Conservation (phyloP, 129 eudicot species). For the Saussurea involucrata region DNA sequence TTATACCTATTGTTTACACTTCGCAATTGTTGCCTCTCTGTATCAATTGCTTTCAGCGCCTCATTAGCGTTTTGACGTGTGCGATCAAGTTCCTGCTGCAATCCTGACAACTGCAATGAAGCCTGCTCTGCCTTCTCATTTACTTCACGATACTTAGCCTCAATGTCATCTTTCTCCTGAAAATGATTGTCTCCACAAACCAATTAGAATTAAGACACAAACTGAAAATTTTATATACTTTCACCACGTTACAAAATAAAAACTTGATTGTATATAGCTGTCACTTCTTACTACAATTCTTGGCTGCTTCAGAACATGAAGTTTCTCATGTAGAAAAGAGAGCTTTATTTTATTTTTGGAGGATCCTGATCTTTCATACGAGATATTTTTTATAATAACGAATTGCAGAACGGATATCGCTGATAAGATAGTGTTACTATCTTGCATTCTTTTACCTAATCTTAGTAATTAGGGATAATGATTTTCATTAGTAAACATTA, state of each 20-base stretch:
- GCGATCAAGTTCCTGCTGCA: slow-evolving; percentile 94
- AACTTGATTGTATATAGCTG: not conserved
- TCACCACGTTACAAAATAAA: not conserved
- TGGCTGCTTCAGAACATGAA: not conserved
- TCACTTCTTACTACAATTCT: not conserved
- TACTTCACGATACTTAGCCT: slow-evolving; percentile 76
- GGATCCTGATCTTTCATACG: not conserved
- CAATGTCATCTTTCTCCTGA: slow-evolving; percentile 97
- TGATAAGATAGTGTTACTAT: not conserved
- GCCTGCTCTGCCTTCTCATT: slow-evolving; percentile 77
- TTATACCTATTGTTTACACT: slow-evolving; percentile 89
- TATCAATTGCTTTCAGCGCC: slow-evolving; percentile 90
- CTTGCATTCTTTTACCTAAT: not conserved
- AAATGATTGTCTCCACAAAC: slow-evolving; percentile 30
- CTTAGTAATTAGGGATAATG: not conserved
- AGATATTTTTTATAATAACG: not conserved
- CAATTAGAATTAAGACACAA: slow-evolving; percentile 26
- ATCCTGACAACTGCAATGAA: slow-evolving; percentile 62
- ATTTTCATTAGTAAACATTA: not conserved
- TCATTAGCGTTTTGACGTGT: slow-evolving; percentile 87
- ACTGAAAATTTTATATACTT: not conserved
- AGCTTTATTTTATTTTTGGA: not conserved
- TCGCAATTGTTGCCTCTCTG: slow-evolving; percentile 90
- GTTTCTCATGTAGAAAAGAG: not conserved
- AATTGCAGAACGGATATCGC: not conserved